Base-by-base conservation (phyloP, 495 filamentous ascomycete genomes). In the Penicillium cinerascens region DNA sequence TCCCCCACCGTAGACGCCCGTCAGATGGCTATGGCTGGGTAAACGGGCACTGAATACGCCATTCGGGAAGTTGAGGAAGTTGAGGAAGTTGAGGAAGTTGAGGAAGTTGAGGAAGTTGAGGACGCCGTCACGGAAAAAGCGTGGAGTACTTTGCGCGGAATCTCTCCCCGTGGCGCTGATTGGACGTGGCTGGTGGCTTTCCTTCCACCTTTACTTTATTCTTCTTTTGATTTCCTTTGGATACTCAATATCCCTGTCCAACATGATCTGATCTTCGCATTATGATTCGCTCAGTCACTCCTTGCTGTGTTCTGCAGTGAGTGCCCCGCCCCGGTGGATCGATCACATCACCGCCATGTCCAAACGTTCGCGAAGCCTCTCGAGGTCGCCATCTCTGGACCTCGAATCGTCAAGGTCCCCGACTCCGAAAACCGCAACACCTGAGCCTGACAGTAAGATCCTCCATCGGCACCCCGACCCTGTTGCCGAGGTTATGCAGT, bases 321-420 rank as follows among this genome's bases (percentile, higher is more conserved):
- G 43, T 54, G 62, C 51, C 51, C 60, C 65, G 57, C 58, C 59
- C 40, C 35, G 43, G 42, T 54, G 49, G 55, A 59, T 50, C 55
- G 47, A 54, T 54, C 59, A 47, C 49, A 54, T 47, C 45, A 29
- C 22, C 39, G 44, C 53, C 52, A 74, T 85, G 80, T 75, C 76
- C 50, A 87, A 87, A 71, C 83, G 83, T 65, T 78, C 77, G 65
- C 72, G 81, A 68, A 73, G 72, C 61, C 66, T 68, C 57, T 80
- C 81, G 36, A 60, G 61, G 29, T 66, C 69, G 47, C 59, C 55
- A 9, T 57, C 59, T 27, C 33, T 49, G 17, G 59, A 59, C 25
- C 44, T 58, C 35, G 54, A 54, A 33, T 52, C 55, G 33, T 60
- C 69, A 54, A 54, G 54, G 46, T 59, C 65, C 29, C 51, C 68